Evolutionary conservation across 148 eudicot species (phyloP).

Genomic region (Salicornia ramosissima): DNA sequence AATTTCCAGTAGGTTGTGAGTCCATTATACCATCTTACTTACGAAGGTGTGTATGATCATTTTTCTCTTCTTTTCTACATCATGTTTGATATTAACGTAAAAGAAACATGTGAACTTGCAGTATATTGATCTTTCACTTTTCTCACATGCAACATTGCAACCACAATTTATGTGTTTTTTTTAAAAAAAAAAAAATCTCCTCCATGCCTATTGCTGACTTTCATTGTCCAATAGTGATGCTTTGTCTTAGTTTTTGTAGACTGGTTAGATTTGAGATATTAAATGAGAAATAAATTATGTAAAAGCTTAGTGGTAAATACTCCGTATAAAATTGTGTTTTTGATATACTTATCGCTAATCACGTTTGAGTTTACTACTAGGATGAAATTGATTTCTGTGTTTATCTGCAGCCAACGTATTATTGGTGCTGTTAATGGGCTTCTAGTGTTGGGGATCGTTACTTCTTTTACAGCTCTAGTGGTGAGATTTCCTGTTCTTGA

Average conservation of each 20-base stretch:
- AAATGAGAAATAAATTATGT: not conserved
- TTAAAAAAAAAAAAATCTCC: too few relatives aligned
- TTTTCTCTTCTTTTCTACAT: slow-evolving; percentile 4
- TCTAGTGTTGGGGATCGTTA: slow-evolving; percentile 65
- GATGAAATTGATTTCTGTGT: slow-evolving; percentile 4
- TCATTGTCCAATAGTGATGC: not conserved
- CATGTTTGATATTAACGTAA: not conserved
- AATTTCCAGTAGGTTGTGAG: too few relatives aligned
- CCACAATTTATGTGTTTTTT: not conserved
- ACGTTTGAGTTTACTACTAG: not conserved
- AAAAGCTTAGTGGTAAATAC: not conserved
- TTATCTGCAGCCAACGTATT: slow-evolving; percentile 64
- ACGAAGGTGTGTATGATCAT: too few relatives aligned
- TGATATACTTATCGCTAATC: not conserved
- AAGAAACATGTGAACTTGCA: not conserved
- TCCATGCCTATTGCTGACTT: not conserved
- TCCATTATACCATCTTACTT: too few relatives aligned
- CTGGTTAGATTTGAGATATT: not conserved
- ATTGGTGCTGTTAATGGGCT: slow-evolving; percentile 85
- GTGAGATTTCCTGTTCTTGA: slow-evolving; percentile 39
- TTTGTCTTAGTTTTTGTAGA: not conserved
- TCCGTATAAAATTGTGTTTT: not conserved
- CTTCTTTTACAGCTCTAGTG: slow-evolving; percentile 75
- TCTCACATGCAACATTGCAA: not conserved
- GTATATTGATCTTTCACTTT: not conserved